Percentiles rank a stretch among this genome's conserved stretches.
Evolutionary conservation across 2,329 filamentous ascomycete species (phyloP).

Genomic region (Zymoseptoria pseudotritici): DNA sequence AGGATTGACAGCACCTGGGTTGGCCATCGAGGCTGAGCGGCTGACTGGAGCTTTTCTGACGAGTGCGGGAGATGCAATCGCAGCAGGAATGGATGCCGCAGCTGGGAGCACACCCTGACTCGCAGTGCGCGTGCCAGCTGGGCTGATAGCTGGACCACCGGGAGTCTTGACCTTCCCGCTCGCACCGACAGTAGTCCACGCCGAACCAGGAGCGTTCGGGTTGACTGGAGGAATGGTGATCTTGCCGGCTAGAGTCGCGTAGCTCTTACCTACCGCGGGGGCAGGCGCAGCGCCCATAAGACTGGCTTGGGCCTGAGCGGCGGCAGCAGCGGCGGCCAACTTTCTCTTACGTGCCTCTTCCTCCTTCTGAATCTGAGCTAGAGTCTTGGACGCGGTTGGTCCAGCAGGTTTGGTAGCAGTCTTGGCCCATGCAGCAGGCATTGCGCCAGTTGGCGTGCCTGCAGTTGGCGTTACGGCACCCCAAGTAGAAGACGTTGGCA

Average conservation of each 20-base stretch:
- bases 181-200: conserved; percentile 93
- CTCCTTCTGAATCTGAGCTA: conserved; percentile 94
- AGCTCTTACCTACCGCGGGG: conserved; percentile 65
- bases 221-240: conserved; percentile 36
- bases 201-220: conserved; percentile 45
- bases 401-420: conserved; percentile 47
- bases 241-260: conserved; percentile 90
- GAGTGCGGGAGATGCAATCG: conserved; percentile 28
- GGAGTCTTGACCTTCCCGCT: conserved; percentile 84
- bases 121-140: conserved; percentile 40
- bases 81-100: conserved; percentile 7
- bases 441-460: conserved; percentile 46
- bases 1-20: conserved; percentile 52
- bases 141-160: conserved; percentile 47
- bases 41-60: conserved; percentile 33
- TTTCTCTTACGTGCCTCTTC: conserved; percentile 86
- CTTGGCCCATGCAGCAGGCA: conserved; percentile 57
- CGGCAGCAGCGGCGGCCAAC: conserved; percentile 46
- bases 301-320: conserved; percentile 36
- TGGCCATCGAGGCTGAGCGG: conserved; percentile 48
- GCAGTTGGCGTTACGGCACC: conserved; percentile 66
- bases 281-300: conserved; percentile 37
- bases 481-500: conserved; percentile 87
- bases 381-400: conserved; percentile 65
- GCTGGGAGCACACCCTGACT: conserved; percentile 37